phyloP scores from a whole-genome alignment of 805 yeast genomes.

The Pichia occidentalis region DNA sequence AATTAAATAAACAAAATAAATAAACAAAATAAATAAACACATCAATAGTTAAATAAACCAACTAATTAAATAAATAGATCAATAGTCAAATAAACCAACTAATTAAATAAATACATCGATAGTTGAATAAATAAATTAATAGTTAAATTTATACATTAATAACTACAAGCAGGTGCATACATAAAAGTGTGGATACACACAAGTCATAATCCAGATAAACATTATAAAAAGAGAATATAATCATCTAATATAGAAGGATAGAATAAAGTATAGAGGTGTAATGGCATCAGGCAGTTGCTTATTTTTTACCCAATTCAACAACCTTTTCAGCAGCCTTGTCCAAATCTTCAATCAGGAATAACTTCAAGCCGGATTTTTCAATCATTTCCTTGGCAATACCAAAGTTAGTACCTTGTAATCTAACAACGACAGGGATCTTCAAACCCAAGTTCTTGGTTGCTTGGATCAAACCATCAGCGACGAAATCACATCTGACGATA shows the following conservation, averaged over 20 bases:
- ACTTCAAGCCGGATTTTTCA: conserved; percentile 82
- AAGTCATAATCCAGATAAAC: too few relatives aligned
- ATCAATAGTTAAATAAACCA: neutral
- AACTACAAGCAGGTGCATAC: too few relatives aligned
- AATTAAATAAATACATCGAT: neutral
- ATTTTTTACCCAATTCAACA: conserved; percentile 52
- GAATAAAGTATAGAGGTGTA: conserved; percentile 1
- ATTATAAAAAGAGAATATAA: too few relatives aligned
- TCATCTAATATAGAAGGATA: conserved; percentile 1
- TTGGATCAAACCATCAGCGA: conserved; percentile 94
- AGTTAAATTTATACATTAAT: neutral
- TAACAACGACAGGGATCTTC: conserved; percentile 91
- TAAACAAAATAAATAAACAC: neutral
- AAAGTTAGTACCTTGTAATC: conserved; percentile 97
- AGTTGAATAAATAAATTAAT: neutral
- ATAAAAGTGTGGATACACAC: too few relatives aligned
- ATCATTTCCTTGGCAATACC: conserved; percentile 84
- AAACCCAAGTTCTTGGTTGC: conserved; percentile 90
- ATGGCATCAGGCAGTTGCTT: conserved; percentile 1
- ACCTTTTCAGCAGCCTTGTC: conserved; percentile 97
- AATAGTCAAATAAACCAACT: neutral
- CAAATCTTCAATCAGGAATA: conserved; percentile 83
- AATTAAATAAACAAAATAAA: too few relatives aligned
- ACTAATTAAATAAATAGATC: neutral
- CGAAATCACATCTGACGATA: conserved; percentile 98